Evolutionary conservation across 768 basidiomycete genomes (phyloP), one percentile per base, ranked within the genome.

Genomic region (Dioszegia crocea): DNA sequence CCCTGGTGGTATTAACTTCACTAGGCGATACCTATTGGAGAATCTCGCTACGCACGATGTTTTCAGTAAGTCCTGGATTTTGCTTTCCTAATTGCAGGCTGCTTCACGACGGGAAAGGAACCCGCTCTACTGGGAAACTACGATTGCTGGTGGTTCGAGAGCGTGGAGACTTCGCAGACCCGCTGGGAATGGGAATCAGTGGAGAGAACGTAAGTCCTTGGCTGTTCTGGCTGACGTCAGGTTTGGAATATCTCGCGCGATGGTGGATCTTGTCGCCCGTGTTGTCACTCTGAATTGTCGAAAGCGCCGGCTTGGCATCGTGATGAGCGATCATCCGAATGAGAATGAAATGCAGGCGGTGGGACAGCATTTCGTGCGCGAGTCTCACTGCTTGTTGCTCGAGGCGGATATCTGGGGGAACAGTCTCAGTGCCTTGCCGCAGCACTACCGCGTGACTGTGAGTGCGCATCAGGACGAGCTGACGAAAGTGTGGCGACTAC

Each of bases 401-500:
- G 70, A 71, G 50, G 49, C 66, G 49, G 67, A 71, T 51, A 68
- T 71, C 14, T 71, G 70, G 70, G 64, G 63, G 11, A 68, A 62
- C 45, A 60, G 51, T 38, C 43, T 64, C 30, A 62, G 55, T 30
- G 61, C 56, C 1, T 27, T 65, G 10, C 67, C 67, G 14, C 61
- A 65, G 47, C 61, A 68, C 48, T 39, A 54, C 46, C 56, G 67
- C 23, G 67, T 68, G 12, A 64, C 60, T 33, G 63, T 67, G 41
- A 56, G 62, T 62, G 2, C 21, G 48, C 14, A n/a, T 41, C 19
- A 33, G 16, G 9, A 30, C 2, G 26, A 38, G 38, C 8, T 41
- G 36, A 23, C 36, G 8, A 24, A 19, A 54, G 41, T 56, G 54
- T 36, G 67, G 67, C 4, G 67, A 68, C 48, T 62, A 68, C 41